phyloP scores from a whole-genome alignment of 768 basidiomycete genomes.

The Dictyophora rubrovolvata region DNA sequence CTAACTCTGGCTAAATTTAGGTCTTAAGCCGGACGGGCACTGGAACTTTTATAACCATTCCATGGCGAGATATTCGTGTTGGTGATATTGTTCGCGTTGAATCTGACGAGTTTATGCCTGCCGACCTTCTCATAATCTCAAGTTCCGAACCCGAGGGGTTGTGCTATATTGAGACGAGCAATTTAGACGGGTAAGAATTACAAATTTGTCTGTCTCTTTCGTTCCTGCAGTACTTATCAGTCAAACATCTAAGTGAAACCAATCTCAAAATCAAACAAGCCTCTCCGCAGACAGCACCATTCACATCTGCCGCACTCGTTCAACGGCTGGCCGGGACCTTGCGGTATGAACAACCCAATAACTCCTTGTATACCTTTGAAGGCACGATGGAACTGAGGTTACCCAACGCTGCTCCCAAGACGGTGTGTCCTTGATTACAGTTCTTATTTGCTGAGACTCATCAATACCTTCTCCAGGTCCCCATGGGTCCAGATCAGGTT shows the following conservation, averaged over 20 bases:
- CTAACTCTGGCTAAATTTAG: slow-evolving; percentile 1
- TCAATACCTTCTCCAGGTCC: slow-evolving; percentile 67
- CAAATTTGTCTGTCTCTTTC: not conserved
- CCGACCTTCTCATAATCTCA: slow-evolving; percentile 79
- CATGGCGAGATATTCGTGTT: slow-evolving; percentile 84
- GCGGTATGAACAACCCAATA: slow-evolving; percentile 94
- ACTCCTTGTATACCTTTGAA: slow-evolving; percentile 94
- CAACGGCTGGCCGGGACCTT: slow-evolving; percentile 69
- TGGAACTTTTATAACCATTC: slow-evolving; percentile 56
- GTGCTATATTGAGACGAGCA: slow-evolving; percentile 96
- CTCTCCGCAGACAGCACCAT: slow-evolving; percentile 63
- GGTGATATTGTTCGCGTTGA: slow-evolving; percentile 90
- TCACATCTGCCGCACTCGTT: slow-evolving; percentile 72
- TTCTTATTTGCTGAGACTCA: slow-evolving; percentile 49
- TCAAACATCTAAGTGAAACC: slow-evolving; percentile 59
- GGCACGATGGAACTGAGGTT: slow-evolving; percentile 25
- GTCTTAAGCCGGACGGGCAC: slow-evolving; percentile 10
- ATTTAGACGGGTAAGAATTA: slow-evolving; percentile 77
- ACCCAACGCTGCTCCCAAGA: slow-evolving; percentile 19
- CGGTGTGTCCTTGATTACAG: slow-evolving; percentile 33
- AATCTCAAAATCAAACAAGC: slow-evolving; percentile 99
- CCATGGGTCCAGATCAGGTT: slow-evolving; percentile 90
- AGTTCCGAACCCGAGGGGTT: slow-evolving; percentile 95
- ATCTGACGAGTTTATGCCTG: slow-evolving; percentile 90
- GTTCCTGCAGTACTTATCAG: not conserved